Conservation (phyloP, 495 filamentous ascomycete species). For the Neurospora terricola region DNA sequence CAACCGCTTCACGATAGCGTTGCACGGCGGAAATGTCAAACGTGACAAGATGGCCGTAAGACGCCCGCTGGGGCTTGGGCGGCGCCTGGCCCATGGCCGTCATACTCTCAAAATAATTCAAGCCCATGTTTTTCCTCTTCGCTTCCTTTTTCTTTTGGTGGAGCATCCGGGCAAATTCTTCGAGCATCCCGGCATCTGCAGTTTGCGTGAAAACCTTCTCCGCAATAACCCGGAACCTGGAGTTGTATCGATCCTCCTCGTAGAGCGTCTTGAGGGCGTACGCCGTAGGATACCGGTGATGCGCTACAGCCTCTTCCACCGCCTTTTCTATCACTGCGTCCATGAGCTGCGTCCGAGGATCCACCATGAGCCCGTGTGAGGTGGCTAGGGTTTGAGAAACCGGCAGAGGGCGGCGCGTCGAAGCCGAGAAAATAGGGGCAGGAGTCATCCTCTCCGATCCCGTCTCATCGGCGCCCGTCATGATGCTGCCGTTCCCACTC, state of each 20-base stretch:
- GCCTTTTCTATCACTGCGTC: conserved; percentile 26
- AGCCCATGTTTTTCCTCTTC: conserved; percentile 35
- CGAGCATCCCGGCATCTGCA: conserved; percentile 30
- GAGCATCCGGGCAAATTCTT: conserved; percentile 34
- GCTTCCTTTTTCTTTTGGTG: conserved; percentile 38
- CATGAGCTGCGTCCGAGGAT: conserved; percentile 14
- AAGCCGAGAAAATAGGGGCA: background rate
- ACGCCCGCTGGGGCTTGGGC: conserved; percentile 29
- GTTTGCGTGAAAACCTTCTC: conserved; percentile 37
- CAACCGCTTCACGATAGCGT: background rate
- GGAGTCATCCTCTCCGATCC: conserved; percentile 4
- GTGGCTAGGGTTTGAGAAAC: conserved; percentile 1
- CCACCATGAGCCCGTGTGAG: conserved; percentile 7
- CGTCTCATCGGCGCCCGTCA: conserved; percentile 7
- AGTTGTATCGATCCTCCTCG: conserved; percentile 33
- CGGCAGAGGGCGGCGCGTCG: background rate
- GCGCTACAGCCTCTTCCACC: conserved; percentile 38
- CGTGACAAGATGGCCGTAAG: conserved; percentile 32
- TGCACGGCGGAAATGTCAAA: conserved; percentile 22
- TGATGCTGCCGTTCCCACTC: conserved; percentile 3
- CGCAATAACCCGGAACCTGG: conserved; percentile 35
- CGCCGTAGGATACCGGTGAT: conserved; percentile 43
- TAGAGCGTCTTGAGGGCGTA: conserved; percentile 45
- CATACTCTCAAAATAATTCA: conserved; percentile 36
- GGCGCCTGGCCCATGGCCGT: conserved; percentile 21